A percentile compares a stretch with the other conserved stretches of the same genome.
Conservation (phyloP, 345 rosid genomes). For the Hibiscus syriacus region DNA sequence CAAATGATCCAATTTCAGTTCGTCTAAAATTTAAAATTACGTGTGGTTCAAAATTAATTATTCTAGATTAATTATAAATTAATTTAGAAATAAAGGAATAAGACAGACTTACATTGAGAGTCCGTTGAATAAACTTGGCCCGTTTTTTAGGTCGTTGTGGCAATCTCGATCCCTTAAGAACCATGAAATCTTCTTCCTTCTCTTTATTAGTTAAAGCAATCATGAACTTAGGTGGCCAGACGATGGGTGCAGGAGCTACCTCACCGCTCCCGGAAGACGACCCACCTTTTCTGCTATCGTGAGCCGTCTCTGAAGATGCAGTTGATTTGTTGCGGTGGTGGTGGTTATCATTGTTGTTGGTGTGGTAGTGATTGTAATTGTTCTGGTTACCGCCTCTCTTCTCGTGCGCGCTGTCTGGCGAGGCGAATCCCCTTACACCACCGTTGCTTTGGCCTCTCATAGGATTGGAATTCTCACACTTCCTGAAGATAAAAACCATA, state of each 20-base stretch:
- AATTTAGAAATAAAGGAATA: background rate
- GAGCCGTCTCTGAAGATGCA: conserved; percentile 49
- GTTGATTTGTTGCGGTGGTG: conserved; percentile 35
- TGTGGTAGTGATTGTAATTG: conserved; percentile 8
- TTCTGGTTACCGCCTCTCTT: conserved; percentile 26
- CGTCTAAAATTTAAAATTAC: background rate
- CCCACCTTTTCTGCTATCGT: conserved; percentile 60
- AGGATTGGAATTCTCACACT: conserved; percentile 46
- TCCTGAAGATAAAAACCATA: conserved; percentile 21
- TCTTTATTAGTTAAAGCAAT: conserved; percentile 71
- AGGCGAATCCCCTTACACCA: conserved; percentile 34
- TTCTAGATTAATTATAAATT: background rate
- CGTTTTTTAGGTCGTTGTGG: conserved; percentile 78
- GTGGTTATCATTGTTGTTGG: conserved; percentile 10
- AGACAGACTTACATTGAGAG: conserved; percentile 52
- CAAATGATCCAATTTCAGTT: background rate
- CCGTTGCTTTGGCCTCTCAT: conserved; percentile 65
- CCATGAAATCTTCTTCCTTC: conserved; percentile 74
- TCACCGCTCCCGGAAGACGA: conserved; percentile 65
- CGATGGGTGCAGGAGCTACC: conserved; percentile 30
- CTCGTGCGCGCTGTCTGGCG: conserved; percentile 51
- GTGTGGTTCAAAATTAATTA: no score
- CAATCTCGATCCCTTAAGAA: conserved; percentile 61
- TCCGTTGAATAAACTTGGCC: conserved; percentile 63
- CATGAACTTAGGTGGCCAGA: conserved; percentile 73